A percentile compares a stretch with the other conserved stretches of the same genome.
These are phyloP conservation scores for Panicum virgatum DNA, from an alignment of 202 grass and related monocot genomes.

Conservation along the genomic window DNA sequence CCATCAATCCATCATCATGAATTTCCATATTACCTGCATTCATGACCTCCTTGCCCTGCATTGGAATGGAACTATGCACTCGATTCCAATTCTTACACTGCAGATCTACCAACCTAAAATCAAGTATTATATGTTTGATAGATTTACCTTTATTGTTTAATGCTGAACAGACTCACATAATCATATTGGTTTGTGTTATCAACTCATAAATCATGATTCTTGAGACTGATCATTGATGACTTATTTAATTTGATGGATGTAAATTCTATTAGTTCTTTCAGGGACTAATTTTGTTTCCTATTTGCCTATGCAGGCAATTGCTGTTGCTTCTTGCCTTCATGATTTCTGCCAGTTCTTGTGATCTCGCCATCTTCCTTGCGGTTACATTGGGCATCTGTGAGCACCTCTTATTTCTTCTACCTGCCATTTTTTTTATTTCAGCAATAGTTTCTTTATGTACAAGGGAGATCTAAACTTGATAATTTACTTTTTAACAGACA, in stretches of 20 bases:
- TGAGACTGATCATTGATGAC: neutral
- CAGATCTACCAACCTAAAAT: slow-evolving; percentile 3
- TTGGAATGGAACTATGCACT: neutral
- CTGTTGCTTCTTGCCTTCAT: slow-evolving; percentile 74
- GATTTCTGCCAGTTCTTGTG: slow-evolving; percentile 86
- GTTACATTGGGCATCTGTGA: slow-evolving; percentile 96
- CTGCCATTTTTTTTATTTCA: neutral
- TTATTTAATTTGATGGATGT: slow-evolving; percentile 15
- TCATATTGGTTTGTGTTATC: slow-evolving; percentile 24
- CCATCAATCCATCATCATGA: neutral
- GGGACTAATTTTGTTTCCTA: slow-evolving; percentile 2
- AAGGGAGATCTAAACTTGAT: slow-evolving; percentile 23
- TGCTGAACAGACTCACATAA: neutral
- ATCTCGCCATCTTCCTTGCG: slow-evolving; percentile 88
- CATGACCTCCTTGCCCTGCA: neutral
- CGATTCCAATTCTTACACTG: slow-evolving; percentile 6
- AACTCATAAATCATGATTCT: neutral
- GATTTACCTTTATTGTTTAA: slow-evolving; percentile 21
- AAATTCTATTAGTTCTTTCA: neutral
- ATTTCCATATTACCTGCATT: slow-evolving; percentile 19
- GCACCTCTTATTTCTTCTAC: slow-evolving; percentile 21
- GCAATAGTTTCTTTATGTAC: slow-evolving; percentile 15
- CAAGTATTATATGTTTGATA: neutral
- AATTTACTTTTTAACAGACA: slow-evolving; percentile 55
- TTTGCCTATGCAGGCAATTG: slow-evolving; percentile 68